Base-by-base conservation (phyloP, 805 yeast species). In the Candida hungchunana region DNA sequence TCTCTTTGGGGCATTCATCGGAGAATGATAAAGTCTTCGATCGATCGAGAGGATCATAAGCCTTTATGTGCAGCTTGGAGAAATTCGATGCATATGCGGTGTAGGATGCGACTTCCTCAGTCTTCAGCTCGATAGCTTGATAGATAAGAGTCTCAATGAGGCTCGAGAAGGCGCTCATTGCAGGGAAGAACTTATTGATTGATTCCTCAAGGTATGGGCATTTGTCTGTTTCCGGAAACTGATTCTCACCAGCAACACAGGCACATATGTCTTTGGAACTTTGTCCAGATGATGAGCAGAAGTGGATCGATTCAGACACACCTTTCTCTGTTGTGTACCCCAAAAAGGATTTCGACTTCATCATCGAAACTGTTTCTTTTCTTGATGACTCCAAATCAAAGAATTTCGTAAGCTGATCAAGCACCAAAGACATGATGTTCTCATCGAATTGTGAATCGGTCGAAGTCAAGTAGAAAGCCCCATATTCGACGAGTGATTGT, bases 121-220 rank as follows among this genome's bases (percentile, higher is more conserved):
- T n/a, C n/a, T n/a, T n/a, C n/a, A n/a, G n/a, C 7, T 73, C 77
- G 26, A 80, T 60, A 3, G 81, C 64, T 46, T 77, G 81, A 18
- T 75, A 67, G 4, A 77, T 71, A 18, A 77, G 62, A 25, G 52
- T 52, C 14, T 73, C 58, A 41, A 79, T 63, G 19, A 45, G 43
- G 6, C 57, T 53, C n/a, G 75, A 57, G 26, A 79, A 62, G 5
- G 46, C 38, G 9, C 66, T 63, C 71, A 79, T 68, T 20, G 64
- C 66, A 2, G 47, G 53, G 25, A 76, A 63, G 51, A 75, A 73
- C 25, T 37, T 19, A 3, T 40, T 24, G 17, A 49, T 44, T 9
- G 46, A 32, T 2, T 36, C 58, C 29, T 62, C 48, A 44, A 69
- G 66, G 6, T 48, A 32, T 5, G 73, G 75, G 3, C 56, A 44